Percentiles rank a stretch among this genome's conserved stretches.
These are phyloP conservation scores for Perkinsus marinus DNA, from an alignment of 169 alveolate species.

Conservation along the genomic window DNA sequence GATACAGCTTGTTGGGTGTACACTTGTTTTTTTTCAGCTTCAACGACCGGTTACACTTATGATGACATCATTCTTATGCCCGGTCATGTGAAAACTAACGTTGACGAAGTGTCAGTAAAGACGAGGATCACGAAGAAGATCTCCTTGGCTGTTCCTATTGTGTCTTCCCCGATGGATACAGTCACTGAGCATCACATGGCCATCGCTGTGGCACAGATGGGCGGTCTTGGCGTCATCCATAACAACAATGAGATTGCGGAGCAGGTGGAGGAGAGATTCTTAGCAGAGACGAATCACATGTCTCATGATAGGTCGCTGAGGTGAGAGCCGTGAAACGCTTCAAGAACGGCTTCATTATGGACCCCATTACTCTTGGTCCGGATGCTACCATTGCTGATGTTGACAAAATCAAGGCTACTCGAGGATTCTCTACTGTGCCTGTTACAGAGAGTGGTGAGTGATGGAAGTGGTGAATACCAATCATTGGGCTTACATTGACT, in stretches of 20 bases:
- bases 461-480: slow-evolving; percentile 43
- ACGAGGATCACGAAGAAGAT: slow-evolving; percentile 53
- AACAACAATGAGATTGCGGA: slow-evolving; percentile 62
- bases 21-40: neutral
- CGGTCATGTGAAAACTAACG: slow-evolving; percentile 63
- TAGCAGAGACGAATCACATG: neutral
- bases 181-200: slow-evolving; percentile 86
- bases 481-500: slow-evolving; percentile 30
- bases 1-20: neutral
- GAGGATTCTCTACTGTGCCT: slow-evolving; percentile 55
- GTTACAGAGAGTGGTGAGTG: slow-evolving; percentile 62
- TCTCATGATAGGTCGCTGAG: slow-evolving; percentile 20
- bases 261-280: slow-evolving; percentile 22
- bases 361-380: slow-evolving; percentile 50
- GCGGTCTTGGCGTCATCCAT: slow-evolving; percentile 81
- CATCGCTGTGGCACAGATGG: slow-evolving; percentile 69
- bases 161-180: slow-evolving; percentile 81
- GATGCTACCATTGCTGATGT: slow-evolving; percentile 5
- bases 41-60: slow-evolving; percentile 50
- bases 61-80: slow-evolving; percentile 76
- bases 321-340: slow-evolving; percentile 70
- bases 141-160: slow-evolving; percentile 59
- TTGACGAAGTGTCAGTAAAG: slow-evolving; percentile 46
- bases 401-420: neutral
- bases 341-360: slow-evolving; percentile 65